Percentiles rank a stretch among this genome's conserved stretches.
phyloP scores from a whole-genome alignment of 2,329 filamentous ascomycete species.

The Zymoseptoria pseudotritici region DNA sequence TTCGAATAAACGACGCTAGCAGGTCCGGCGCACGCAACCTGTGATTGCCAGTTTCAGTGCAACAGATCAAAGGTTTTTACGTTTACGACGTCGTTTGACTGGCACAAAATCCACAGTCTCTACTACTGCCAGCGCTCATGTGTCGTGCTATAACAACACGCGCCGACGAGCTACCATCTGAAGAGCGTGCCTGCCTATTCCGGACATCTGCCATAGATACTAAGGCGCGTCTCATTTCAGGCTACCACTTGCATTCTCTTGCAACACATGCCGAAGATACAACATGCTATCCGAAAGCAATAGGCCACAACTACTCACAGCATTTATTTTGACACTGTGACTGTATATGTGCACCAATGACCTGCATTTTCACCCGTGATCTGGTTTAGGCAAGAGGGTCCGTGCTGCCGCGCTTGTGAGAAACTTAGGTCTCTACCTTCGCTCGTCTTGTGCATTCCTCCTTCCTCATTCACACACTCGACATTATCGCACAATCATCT shows the following conservation, averaged over 20 bases:
- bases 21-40: neutral
- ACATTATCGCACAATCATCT: neutral
- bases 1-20: neutral
- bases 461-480: neutral
- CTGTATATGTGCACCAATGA: neutral
- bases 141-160: neutral
- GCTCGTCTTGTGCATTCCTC: neutral
- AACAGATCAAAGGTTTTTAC: neutral
- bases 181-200: neutral
- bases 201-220: neutral
- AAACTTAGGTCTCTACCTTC: neutral
- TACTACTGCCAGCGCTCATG: neutral
- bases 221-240: neutral
- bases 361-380: neutral
- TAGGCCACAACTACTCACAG: neutral
- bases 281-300: neutral
- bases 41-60: neutral
- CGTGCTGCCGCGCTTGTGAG: neutral
- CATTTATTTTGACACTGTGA: neutral
- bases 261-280: neutral
- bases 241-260: neutral
- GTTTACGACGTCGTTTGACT: neutral
- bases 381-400: neutral
- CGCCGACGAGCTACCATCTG: neutral
- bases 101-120: neutral